These are phyloP conservation scores for Pseudovirgaria hyperparasitica DNA, from an alignment of 2,329 filamentous ascomycete genomes.

Conservation along the genomic window DNA sequence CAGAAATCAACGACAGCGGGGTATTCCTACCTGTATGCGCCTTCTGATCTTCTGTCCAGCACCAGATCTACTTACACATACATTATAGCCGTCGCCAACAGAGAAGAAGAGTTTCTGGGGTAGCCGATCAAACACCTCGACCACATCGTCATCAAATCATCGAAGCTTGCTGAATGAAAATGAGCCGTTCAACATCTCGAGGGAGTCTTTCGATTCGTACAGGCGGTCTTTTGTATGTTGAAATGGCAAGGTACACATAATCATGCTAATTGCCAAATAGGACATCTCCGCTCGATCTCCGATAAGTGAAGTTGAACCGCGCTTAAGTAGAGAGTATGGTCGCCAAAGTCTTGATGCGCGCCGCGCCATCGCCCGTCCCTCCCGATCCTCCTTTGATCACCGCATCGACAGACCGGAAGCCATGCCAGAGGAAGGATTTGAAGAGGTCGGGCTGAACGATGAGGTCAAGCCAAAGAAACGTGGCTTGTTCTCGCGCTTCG, in stretches of 20 bases:
- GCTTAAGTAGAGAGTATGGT: conserved; percentile 35
- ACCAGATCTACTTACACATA: conserved; percentile 11
- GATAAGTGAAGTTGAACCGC: conserved; percentile 50
- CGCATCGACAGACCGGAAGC: conserved; percentile 46
- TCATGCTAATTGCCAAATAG: conserved; percentile 42
- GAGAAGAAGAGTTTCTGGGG: conserved; percentile 76
- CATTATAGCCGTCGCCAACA: conserved; percentile 64
- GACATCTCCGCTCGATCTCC: conserved; percentile 86
- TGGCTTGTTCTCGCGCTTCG: conserved; percentile 70
- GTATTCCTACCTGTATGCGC: conserved; percentile 75
- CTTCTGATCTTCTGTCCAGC: conserved; percentile 2
- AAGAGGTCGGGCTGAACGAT: conserved; percentile 79
- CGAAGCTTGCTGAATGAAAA: conserved; percentile 63
- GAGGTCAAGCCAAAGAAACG: conserved; percentile 63
- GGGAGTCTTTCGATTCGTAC: conserved; percentile 96
- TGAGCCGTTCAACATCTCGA: conserved; percentile 87
- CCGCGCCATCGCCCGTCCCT: conserved; percentile 40
- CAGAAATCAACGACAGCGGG: conserved; percentile 92
- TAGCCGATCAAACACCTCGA: conserved; percentile 34
- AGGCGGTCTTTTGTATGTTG: conserved; percentile 80
- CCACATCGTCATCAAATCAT: conserved; percentile 43
- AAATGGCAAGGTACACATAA: conserved; percentile 8
- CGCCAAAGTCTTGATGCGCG: conserved; percentile 74
- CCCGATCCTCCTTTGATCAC: conserved; percentile 47
- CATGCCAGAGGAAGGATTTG: conserved; percentile 71